phyloP scores from a whole-genome alignment of 805 yeast species.

The Yamadazyma scolyti region DNA sequence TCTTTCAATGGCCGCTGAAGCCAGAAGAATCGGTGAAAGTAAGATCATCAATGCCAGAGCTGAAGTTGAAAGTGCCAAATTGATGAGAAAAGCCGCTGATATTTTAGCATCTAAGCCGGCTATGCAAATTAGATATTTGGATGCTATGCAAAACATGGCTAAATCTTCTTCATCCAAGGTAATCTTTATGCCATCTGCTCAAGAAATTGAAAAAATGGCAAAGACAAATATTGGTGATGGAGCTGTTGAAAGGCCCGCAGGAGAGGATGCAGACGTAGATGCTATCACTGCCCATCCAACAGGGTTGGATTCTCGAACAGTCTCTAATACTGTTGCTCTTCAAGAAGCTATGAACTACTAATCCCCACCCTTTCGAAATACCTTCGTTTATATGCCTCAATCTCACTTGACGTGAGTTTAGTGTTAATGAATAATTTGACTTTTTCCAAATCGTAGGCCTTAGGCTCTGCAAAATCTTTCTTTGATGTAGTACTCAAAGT shows the following conservation, averaged over 20 bases:
- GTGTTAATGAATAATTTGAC: constrained; percentile 7
- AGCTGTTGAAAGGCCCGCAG: too few species aligned
- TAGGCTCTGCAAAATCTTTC: not conserved
- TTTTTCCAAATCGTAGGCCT: not conserved
- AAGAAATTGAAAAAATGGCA: constrained; percentile 39
- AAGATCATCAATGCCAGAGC: constrained; percentile 73
- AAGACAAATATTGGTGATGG: constrained; percentile 17
- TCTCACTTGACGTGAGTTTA: constrained; percentile 12
- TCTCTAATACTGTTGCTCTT: constrained; percentile 25
- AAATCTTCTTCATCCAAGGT: constrained; percentile 59
- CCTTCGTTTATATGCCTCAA: constrained; percentile 10
- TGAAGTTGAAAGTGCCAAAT: constrained; percentile 71
- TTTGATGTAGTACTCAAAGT: too few species aligned
- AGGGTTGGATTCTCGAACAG: constrained; percentile 9
- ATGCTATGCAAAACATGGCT: constrained; percentile 77
- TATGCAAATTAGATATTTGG: constrained; percentile 74
- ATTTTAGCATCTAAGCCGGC: constrained; percentile 71
- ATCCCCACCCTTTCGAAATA: constrained; percentile 8
- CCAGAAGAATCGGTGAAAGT: constrained; percentile 71
- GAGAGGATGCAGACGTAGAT: constrained; percentile 18
- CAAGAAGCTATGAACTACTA: constrained; percentile 26
- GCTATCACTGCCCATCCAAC: constrained; percentile 8
- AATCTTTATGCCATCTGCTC: constrained; percentile 64
- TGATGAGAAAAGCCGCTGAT: constrained; percentile 77
- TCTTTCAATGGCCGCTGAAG: constrained; percentile 71